These are phyloP conservation scores for Aspergillus egyptiacus DNA, from an alignment of 495 filamentous ascomycete species.

Conservation along the genomic window DNA sequence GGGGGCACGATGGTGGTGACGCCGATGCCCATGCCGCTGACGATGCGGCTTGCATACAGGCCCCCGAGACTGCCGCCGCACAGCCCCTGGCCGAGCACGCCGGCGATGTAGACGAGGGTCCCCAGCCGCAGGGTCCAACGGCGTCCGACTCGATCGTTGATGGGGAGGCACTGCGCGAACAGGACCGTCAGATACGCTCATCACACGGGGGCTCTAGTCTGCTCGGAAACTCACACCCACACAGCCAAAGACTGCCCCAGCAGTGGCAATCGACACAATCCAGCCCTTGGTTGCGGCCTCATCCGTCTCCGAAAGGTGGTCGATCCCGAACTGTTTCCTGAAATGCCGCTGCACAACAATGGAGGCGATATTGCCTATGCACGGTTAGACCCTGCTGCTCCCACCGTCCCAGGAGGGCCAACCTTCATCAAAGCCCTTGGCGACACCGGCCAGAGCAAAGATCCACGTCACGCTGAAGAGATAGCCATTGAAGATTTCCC, in stretches of 20 bases:
- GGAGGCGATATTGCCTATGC: conserved; percentile 20
- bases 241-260: conserved; percentile 39
- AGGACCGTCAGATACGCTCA: too few species aligned
- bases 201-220: too few species aligned
- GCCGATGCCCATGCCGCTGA: conserved; percentile 58
- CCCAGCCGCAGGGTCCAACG: conserved; percentile 44
- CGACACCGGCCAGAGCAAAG: conserved; percentile 19
- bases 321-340: conserved; percentile 33
- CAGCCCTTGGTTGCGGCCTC: conserved; percentile 42
- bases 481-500: conserved; percentile 19
- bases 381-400: too few species aligned
- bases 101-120: conserved; percentile 48
- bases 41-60: conserved; percentile 47
- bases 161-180: conserved; percentile 13
- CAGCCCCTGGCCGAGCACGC: conserved; percentile 51
- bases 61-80: conserved; percentile 37
- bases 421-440: conserved; percentile 23
- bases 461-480: conserved; percentile 17
- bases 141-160: conserved; percentile 19
- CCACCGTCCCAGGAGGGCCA: neutral
- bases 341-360: conserved; percentile 16
- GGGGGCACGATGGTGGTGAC: conserved; percentile 53
- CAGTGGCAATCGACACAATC: conserved; percentile 60
- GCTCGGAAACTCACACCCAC: conserved; percentile 18
- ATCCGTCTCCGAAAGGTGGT: conserved; percentile 50